phyloP scores from a whole-genome alignment of 345 rosid genomes.

The Aquilaria yunnanensis region DNA sequence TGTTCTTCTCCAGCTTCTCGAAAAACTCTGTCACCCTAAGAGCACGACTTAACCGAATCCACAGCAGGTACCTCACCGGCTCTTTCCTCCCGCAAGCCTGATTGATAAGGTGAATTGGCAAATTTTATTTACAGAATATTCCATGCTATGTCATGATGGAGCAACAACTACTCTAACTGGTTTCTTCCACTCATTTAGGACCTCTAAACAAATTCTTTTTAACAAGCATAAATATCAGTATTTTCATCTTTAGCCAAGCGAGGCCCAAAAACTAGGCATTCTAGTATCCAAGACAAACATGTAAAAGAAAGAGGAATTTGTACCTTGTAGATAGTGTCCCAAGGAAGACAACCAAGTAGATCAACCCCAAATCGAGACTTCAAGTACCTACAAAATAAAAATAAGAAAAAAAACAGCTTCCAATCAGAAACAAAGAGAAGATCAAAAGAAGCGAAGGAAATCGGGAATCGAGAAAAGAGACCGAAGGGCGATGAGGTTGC shows the following conservation, averaged over 20 bases:
- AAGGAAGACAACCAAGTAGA: conserved; percentile 68
- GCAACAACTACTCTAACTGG: neutral
- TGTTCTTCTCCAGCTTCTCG: conserved; percentile 76
- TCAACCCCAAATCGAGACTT: conserved; percentile 64
- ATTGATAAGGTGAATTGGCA: neutral
- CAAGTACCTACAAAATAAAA: conserved; percentile 41
- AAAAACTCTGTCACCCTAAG: conserved; percentile 51
- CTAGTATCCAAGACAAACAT: too few species aligned
- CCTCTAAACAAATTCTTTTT: neutral
- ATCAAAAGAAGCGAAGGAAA: neutral
- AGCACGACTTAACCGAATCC: conserved; percentile 71
- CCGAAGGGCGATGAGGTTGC: conserved; percentile 59
- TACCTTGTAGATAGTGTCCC: conserved; percentile 86
- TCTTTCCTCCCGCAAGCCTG: conserved; percentile 65
- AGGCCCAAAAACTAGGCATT: too few species aligned
- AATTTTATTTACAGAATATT: too few species aligned
- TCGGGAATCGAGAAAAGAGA: neutral
- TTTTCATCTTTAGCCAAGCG: too few species aligned
- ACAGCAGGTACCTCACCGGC: conserved; percentile 60
- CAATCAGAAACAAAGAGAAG: neutral
- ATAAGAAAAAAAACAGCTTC: neutral
- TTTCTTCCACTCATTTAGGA: neutral
- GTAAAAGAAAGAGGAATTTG: too few species aligned
- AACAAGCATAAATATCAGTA: too few species aligned
- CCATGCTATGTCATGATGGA: too few species aligned